Evolutionary conservation across 2,329 filamentous ascomycete genomes (phyloP), one percentile per base, ranked within the genome.

Genomic region (Westerdykella aurantiaca): DNA sequence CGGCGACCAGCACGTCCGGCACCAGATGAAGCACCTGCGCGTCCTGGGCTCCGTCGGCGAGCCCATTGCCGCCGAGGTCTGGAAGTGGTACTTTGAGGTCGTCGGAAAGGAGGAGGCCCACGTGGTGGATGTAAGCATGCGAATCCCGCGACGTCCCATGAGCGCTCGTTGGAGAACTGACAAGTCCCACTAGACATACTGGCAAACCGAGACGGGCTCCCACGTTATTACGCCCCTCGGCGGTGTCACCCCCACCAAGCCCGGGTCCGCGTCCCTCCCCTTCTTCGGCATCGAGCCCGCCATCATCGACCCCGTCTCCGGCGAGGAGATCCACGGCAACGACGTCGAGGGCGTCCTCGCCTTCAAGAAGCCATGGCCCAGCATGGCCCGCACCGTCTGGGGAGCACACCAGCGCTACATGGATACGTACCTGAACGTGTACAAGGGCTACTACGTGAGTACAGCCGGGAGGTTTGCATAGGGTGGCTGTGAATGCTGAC

Each of bases 231-330:
- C 89, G 5, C 93, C 93, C 14, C 77, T 98, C 46, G 90, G 86
- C 39, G 93, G 93, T 64, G 80, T 97, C 31, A 97, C 91, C 1
- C 89, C 93, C 18, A 97, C 93, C 18, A 98, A 98, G 75, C 93
- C 93, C 16, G 93, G 93, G 43, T 94, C 87, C 64, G 93, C 93
- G 7, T 96, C 93, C 10, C 78, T 97, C 31, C 93, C 93, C 34
- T 98, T 97, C 81, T 98, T 98, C 66, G 93, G 93, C 57, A 93
- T 98, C 60, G 93, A 98, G 71, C 90, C 93, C 43, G 89, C 88
- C 44, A 96, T 98, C 66, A 91, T 98, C 68, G 93, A 98, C 69
- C 93, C 93, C 10, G 86, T 97, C 38, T 91, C 88, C 6, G 93
- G 93, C 48, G 83, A 93, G 60, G 93, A 97, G 73, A 85, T 97